Evolutionary conservation across 2,329 filamentous ascomycete species (phyloP).

Genomic region (Grosmannia serpens): DNA sequence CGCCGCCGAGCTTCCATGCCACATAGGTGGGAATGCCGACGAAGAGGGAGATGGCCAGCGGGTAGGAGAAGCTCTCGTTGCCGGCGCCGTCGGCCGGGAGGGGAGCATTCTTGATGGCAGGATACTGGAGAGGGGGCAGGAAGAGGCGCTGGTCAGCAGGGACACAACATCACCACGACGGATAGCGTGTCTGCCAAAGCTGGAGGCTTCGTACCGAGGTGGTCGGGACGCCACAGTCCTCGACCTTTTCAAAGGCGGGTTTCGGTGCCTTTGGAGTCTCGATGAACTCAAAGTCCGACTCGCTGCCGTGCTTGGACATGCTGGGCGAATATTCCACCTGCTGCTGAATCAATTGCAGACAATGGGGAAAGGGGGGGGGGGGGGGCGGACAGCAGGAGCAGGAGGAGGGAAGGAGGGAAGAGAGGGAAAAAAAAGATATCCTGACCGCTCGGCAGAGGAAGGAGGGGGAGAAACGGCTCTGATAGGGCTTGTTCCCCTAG

Average conservation of each 20-base stretch:
- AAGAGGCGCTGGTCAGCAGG: neutral
- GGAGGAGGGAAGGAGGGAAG: neutral
- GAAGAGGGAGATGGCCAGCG: conserved; percentile 59
- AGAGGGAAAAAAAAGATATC: neutral
- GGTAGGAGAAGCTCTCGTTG: conserved; percentile 79
- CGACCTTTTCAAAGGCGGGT: conserved; percentile 37
- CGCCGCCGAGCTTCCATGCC: conserved; percentile 73
- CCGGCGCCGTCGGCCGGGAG: conserved; percentile 82
- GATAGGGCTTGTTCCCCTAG: neutral
- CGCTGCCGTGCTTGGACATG: conserved; percentile 40
- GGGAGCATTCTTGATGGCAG: conserved; percentile 86
- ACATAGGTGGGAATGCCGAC: conserved; percentile 65
- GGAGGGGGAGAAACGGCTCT: neutral
- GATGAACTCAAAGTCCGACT: conserved; percentile 53
- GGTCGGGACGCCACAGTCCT: conserved; percentile 43
- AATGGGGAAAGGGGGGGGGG: neutral
- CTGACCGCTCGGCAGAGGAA: neutral
- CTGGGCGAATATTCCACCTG: conserved; percentile 16
- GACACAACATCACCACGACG: neutral
- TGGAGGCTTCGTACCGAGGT: conserved; percentile 32
- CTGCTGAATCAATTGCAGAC: neutral
- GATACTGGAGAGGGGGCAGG: conserved; percentile 44
- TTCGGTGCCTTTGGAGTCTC: conserved; percentile 40
- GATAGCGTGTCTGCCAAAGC: neutral
- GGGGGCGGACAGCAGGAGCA: neutral